Evolutionary conservation across 352 stramenopile genomes (phyloP).

Genomic region (Thalassiosira livingstoniorum): DNA sequence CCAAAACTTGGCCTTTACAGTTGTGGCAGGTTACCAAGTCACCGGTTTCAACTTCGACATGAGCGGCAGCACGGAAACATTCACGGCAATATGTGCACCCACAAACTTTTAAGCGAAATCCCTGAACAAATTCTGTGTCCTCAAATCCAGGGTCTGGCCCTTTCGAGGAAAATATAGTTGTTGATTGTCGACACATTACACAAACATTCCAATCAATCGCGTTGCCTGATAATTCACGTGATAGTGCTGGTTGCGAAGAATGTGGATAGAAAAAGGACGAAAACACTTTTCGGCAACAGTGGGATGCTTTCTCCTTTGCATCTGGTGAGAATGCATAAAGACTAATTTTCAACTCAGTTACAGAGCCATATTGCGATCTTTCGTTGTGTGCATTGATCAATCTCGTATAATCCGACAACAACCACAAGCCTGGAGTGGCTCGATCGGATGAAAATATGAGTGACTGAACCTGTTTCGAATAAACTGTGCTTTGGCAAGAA

Average conservation of each 20-base stretch:
- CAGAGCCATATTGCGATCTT: conserved; percentile 7
- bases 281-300: conserved; percentile 4
- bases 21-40: conserved; percentile 12
- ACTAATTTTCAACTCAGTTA: conserved; percentile 1
- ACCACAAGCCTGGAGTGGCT: not conserved
- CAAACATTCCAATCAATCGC: conserved; percentile 4
- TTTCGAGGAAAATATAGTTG: not conserved
- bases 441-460: not conserved
- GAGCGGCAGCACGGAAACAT: conserved; percentile 10
- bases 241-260: not conserved
- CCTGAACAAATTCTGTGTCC: not conserved
- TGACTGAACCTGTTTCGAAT: too few species aligned
- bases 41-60: conserved; percentile 2
- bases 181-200: conserved; percentile 17
- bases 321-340: not conserved
- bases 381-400: conserved; percentile 15
- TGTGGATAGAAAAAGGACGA: conserved; percentile 6
- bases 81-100: conserved; percentile 19
- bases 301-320: conserved; percentile 2
- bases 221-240: not conserved
- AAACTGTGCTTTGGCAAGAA: too few species aligned
- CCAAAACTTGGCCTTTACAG: conserved; percentile 14
- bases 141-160: not conserved
- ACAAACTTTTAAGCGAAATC: conserved; percentile 16
- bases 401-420: conserved; percentile 9